A percentile compares a stretch with the other conserved stretches of the same genome.
Evolutionary conservation across 2,329 filamentous ascomycete species (phyloP).

Genomic region (Exserohilum rostratum): DNA sequence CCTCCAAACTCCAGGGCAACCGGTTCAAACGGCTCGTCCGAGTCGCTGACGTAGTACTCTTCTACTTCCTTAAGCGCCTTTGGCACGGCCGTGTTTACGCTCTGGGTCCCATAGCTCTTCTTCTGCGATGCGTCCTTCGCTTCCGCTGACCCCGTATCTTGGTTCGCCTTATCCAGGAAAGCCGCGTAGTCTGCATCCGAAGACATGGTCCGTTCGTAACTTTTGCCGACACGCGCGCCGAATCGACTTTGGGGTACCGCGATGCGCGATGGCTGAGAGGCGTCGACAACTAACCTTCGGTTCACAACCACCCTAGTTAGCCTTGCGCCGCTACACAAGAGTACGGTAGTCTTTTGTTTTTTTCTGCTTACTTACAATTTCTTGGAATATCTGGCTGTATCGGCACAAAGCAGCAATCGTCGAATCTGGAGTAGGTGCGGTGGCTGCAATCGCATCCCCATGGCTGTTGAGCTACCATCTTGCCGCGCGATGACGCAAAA

Average conservation of each 20-base stretch:
- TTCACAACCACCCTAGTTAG: not conserved
- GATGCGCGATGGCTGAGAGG: not conserved
- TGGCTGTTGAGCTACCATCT: slow-evolving; percentile 15
- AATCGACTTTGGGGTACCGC: not conserved
- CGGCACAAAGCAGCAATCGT: not conserved
- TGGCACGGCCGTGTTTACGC: slow-evolving; percentile 64
- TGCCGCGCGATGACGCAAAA: slow-evolving; percentile 34
- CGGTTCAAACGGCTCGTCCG: slow-evolving; percentile 83
- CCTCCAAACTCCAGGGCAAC: slow-evolving; percentile 70
- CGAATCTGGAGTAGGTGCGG: slow-evolving; percentile 4
- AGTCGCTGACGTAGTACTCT: slow-evolving; percentile 77
- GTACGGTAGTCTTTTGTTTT: no score
- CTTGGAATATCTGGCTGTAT: not conserved
- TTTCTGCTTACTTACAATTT: no score
- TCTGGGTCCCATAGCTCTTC: slow-evolving; percentile 41
- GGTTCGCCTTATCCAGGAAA: slow-evolving; percentile 87
- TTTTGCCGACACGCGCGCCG: not conserved
- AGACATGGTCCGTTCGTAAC: slow-evolving; percentile 59
- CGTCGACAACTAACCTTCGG: not conserved
- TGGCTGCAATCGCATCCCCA: slow-evolving; percentile 19
- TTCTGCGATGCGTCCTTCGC: slow-evolving; percentile 30
- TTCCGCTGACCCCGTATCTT: slow-evolving; percentile 56
- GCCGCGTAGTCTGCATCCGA: slow-evolving; percentile 82
- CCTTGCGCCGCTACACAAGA: no score
- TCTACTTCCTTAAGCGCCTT: slow-evolving; percentile 49